Evolutionary conservation across 2,329 filamentous ascomycete species (phyloP), one percentile per base, ranked within the genome.

Genomic region (Talaromyces sp.): DNA sequence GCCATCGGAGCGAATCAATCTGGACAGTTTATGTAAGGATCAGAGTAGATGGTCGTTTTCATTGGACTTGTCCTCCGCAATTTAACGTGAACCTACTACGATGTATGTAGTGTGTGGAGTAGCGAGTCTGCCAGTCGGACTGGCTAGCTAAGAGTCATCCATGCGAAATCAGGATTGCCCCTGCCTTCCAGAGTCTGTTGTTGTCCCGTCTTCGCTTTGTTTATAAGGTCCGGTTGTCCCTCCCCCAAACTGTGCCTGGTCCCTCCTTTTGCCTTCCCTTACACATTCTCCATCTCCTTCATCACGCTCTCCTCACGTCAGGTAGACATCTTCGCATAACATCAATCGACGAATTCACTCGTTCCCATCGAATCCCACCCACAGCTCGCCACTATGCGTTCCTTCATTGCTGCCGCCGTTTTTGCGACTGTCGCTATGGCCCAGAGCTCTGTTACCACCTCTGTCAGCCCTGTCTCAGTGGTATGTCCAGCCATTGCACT

Each of bases 331-430:
- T 4, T 16, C 9, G 14, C 35, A 23, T n/a, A 9, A 39, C 33
- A 23, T 57, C 33, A 54, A 31, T 52, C 35, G 55, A n/a, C 56
- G n/a, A 33, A 39, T 55, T 23, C 48, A 23, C 48, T 42, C 37
- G 23, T 60, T 59, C 44, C 28, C 46, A 40, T 23, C 33, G 8
- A 21, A 18, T 33, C 25, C n/a, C 40, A 52, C 28, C 16, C 39
- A 35, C 21, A 40, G 31, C n/a, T 82, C 82, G 80, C 81, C 50
- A 64, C 42, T 44, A 83, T 83, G 80, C 81, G 77, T 73, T 71
- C 73, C 72, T 77, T 78, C 35, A 66, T 78, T 67, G 64, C 82
- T 60, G 46, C 80, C 69, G 66, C 76, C 69, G 73, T 79, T 72
- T 68, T 79, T 75, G 73, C 76, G 66, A 80, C 76, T 62, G 70